Base-by-base conservation (phyloP, 2,329 filamentous ascomycete genomes). In the Mycogone perniciosa region DNA sequence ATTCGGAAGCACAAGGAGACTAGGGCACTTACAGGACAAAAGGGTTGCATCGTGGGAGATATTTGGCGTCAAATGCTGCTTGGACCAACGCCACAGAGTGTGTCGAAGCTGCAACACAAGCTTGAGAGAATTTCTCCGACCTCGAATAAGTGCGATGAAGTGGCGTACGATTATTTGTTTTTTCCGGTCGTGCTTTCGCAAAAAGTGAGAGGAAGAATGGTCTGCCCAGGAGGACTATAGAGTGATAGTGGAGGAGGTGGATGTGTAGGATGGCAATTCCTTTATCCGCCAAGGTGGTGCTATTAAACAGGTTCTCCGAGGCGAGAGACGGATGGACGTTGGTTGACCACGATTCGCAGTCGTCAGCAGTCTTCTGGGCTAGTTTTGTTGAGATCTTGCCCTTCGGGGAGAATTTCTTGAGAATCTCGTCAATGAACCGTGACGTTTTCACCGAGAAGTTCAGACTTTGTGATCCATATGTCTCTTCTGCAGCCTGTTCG, bases 121-220 rank as follows among this genome's bases (percentile, higher is more conserved):
- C 72, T 50, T 76, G 71, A 5, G 75, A 76, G 50, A 79, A 74
- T 38, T 64, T 71, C 31, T 74, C 70, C 61, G 76, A 70, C 31
- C 62, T 66, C 30, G 64, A 61, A 47, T 50, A 51, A 9, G 44
- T 39, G 20, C 42, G 26, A 29, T 46, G n/a, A 5, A 38, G 10
- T 7, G 40, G 37, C 8, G 50, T 40, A 5, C 44, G 37, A 3
- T 20, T 42, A 4, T 50, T 50, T 2, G 45, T 39, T 6, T 43
- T 47, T 8, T 44, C 44, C n/a, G 54, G 46, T 11, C 65, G 63
- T 2, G 63, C 60, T 59, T 68, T 66, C 50, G 71, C 79, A 38
- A 83, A 69, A 9, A 82, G 71, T 51, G 76, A 79, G 10, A 85
- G 66, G 52, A 85, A 82, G 61, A 86, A 85, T 0, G 84, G 82